Base-by-base conservation (phyloP, 2,329 filamentous ascomycete species). In the Aspergillus sp. region DNA sequence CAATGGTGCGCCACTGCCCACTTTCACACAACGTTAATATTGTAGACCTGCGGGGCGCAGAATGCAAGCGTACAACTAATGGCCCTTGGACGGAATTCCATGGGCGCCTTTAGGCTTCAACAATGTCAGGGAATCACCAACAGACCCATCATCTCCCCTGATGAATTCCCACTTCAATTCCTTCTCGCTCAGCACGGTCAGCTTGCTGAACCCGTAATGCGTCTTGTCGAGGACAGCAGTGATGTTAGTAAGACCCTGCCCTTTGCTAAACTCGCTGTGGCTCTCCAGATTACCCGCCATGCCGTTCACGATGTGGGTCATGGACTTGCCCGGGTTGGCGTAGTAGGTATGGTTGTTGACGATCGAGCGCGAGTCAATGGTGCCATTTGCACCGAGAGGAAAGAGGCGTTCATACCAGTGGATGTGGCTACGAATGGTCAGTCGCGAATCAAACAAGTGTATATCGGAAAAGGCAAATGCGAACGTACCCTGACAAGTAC, bases 211-310 rank as follows among this genome's bases (percentile, higher is more conserved):
- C 6, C 79, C 78, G 52, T 75, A 81, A 56, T 80, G 67, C 38
- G 65, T 60, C 50, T 68, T 68, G 61, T 81, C 75, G 20, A 81
- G 67, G 0, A 75, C 64, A 16, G 70, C 70, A 5, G 78, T 80
- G 40, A 77, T 74, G 52, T 73, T 66, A n/a, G 73, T 61, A 8
- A 68, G 19, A 0, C 55, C 55, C 60, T 76, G 54, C 22, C 65
- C 68, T 3, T 53, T 53, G 46, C 60, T 59, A 13, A 80, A 62
- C 2, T 65, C 70, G 55, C 68, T 73, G 65, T 81, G 78, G 52
- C 72, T 76, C 57, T 80, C 78, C 41, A 80, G 73, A 54, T 80
- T 80, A 19, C 79, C 78, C 3, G 79, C 79, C 70, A 77, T 77
- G n/a, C 78, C 79, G 60, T 80, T 81, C 63, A 77, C 68, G 32